Conservation (phyloP, 495 filamentous ascomycete species). For the Platismatia glauca region DNA sequence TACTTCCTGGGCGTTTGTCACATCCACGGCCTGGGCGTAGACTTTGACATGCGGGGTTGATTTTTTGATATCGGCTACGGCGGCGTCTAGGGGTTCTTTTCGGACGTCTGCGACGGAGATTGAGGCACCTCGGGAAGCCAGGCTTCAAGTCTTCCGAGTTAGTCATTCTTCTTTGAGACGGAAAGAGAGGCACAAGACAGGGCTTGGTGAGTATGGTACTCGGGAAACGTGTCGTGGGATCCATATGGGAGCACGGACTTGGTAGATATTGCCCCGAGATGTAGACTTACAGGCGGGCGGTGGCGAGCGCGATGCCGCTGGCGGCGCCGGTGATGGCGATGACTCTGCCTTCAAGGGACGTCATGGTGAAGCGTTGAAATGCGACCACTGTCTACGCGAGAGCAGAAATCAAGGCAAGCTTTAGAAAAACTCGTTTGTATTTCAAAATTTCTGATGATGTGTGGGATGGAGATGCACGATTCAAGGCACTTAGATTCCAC, state of each 20-base stretch:
- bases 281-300: conserved; percentile 43
- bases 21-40: conserved; percentile 34
- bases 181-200: too few relatives aligned
- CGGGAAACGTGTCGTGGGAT: too few relatives aligned
- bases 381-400: neutral
- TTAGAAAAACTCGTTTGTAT: neutral
- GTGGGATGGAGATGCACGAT: neutral
- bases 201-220: too few relatives aligned
- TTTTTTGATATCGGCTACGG: conserved; percentile 18
- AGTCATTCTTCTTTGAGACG: too few relatives aligned
- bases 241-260: too few relatives aligned
- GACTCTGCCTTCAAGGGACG: conserved; percentile 35
- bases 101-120: conserved; percentile 47
- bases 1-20: conserved; percentile 33
- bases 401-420: neutral
- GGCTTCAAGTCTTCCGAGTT: too few relatives aligned
- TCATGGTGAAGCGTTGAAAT: neutral
- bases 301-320: conserved; percentile 49
- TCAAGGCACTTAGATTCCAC: neutral
- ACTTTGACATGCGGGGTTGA: conserved; percentile 17
- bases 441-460: neutral
- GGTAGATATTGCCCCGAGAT: too few relatives aligned
- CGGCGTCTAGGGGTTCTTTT: conserved; percentile 28
- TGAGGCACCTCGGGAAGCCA: conserved; percentile 39
- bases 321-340: conserved; percentile 48